Evolutionary conservation across 2,329 filamentous ascomycete genomes (phyloP).

Genomic region (Ophiocordyceps polyrhachis-furcata): DNA sequence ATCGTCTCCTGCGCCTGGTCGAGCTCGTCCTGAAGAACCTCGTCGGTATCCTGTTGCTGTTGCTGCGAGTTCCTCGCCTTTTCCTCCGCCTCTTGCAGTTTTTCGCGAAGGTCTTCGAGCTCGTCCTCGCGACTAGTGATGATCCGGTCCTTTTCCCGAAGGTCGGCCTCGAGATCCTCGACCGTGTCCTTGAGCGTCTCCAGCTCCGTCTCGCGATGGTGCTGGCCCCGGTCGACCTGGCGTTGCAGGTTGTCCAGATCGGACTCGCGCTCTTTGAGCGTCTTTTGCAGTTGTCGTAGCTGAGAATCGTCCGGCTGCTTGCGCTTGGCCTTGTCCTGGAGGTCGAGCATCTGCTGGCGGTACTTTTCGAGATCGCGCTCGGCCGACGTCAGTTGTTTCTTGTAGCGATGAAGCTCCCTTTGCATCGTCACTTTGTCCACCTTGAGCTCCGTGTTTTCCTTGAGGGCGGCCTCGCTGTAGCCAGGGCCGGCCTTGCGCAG

Average conservation of each 20-base stretch:
- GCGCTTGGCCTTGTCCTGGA: constrained; percentile 64
- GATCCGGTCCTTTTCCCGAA: constrained; percentile 56
- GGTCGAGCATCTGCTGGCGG: constrained; percentile 60
- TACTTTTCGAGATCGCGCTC: constrained; percentile 78
- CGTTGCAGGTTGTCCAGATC: constrained; percentile 42
- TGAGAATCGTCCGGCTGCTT: constrained; percentile 56
- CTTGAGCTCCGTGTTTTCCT: constrained; percentile 92
- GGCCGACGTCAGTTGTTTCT: constrained; percentile 64
- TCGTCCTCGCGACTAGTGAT: constrained; percentile 62
- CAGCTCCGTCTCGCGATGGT: constrained; percentile 36
- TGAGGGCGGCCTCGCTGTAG: constrained; percentile 73
- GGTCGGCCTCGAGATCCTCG: constrained; percentile 54
- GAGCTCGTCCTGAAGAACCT: constrained; percentile 34
- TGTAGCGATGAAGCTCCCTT: constrained; percentile 68
- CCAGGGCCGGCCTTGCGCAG: constrained; percentile 73
- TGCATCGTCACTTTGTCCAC: constrained; percentile 83
- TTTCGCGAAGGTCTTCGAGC: constrained; percentile 45
- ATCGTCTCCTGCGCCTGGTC: constrained; percentile 39
- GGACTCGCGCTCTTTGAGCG: constrained; percentile 37
- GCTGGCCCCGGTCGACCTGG: constrained; percentile 36
- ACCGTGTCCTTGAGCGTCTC: constrained; percentile 56
- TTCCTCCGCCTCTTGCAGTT: constrained; percentile 33
- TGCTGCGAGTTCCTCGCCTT: constrained; percentile 34
- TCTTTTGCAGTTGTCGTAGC: constrained; percentile 35
- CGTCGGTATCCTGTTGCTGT: constrained; percentile 27